Base-by-base conservation (phyloP, 305 asterid species). In the Solanum hybrid region DNA sequence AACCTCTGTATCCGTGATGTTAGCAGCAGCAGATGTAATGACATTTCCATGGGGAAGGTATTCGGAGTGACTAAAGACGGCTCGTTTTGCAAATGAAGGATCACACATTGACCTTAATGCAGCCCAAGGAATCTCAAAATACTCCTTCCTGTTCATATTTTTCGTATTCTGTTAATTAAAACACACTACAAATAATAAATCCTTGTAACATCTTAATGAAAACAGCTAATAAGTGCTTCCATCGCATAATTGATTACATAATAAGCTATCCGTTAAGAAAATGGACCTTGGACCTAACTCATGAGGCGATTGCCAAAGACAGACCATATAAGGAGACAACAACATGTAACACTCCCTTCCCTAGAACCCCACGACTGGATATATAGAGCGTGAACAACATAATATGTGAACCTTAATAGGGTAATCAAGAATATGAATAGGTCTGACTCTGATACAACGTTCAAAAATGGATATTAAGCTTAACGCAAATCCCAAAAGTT, bases 61-160 rank as follows among this genome's bases (percentile, higher is more conserved):
- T 35, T 95, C 98, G 3, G 87, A 69, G 91, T 95, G 97, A 87
- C 91, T 93, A 84, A 95, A 93, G 90, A 95, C 24, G 8, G 94
- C 66, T 94, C 95, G 92, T 86, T 95, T 89, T 7, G 95, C 98
- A 87, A 94, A 95, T 36, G 97, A 90, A 60, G 98, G 96, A 84
- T 95, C 96, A 76, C 95, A 97, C 90, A 88, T 90, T 35, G 97
- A 90, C 90, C 97, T 93, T 94, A 95, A 93, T 24, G 79, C 81
- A 90, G 97, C 92, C 98, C 98, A 95, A 13, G 94, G 79, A 76
- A 95, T 92, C 89, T 95, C 98, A 88, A 71, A 92, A 77, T 90
- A 95, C 64, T 95, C 98, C 92, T 95, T 94, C 93, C 98, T 95
- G 93, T 75, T 51, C 73, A 84, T 22, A 51, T 84, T 51, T 46